A percentile compares a stretch with the other conserved stretches of the same genome.
phyloP scores from a whole-genome alignment of 768 basidiomycete genomes.

The Chiua virens region DNA sequence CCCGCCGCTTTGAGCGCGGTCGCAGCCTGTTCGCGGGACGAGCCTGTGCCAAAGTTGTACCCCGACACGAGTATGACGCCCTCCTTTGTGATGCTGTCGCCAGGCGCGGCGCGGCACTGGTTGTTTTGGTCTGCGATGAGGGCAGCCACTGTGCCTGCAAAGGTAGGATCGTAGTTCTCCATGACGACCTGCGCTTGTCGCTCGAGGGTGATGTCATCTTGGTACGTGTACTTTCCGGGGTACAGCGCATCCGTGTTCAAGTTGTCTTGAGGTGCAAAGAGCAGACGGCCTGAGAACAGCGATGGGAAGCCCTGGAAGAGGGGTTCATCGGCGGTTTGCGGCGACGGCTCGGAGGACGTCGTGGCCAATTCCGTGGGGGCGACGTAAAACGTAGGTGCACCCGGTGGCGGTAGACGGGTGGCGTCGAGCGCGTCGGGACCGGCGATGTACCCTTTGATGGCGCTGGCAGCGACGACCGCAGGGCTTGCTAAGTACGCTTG shows the following conservation, averaged over 20 bases:
- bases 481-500: slow-evolving; percentile 95
- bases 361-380: slow-evolving; percentile 31
- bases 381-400: slow-evolving; percentile 60
- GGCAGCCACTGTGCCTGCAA: slow-evolving; percentile 67
- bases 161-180: slow-evolving; percentile 97
- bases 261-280: slow-evolving; percentile 96
- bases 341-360: slow-evolving; percentile 29
- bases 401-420: slow-evolving; percentile 46
- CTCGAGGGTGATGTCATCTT: slow-evolving; percentile 96
- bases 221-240: slow-evolving; percentile 98
- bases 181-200: slow-evolving; percentile 95
- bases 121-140: slow-evolving; percentile 36
- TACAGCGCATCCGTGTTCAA: slow-evolving; percentile 98
- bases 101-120: slow-evolving; percentile 17
- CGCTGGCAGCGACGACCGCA: slow-evolving; percentile 95
- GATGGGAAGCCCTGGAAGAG: slow-evolving; percentile 83
- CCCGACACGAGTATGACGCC: slow-evolving; percentile 88
- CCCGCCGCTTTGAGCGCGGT: slow-evolving; percentile 96
- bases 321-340: slow-evolving; percentile 47
- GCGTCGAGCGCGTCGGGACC: slow-evolving; percentile 71
- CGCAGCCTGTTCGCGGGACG: slow-evolving; percentile 97
- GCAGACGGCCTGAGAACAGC: slow-evolving; percentile 77
- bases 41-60: slow-evolving; percentile 98
- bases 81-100: slow-evolving; percentile 36
- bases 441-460: slow-evolving; percentile 87